A percentile compares a stretch with the other conserved stretches of the same genome.
phyloP scores from a whole-genome alignment of 2,329 filamentous ascomycete species.

The Claviceps cyperi region DNA sequence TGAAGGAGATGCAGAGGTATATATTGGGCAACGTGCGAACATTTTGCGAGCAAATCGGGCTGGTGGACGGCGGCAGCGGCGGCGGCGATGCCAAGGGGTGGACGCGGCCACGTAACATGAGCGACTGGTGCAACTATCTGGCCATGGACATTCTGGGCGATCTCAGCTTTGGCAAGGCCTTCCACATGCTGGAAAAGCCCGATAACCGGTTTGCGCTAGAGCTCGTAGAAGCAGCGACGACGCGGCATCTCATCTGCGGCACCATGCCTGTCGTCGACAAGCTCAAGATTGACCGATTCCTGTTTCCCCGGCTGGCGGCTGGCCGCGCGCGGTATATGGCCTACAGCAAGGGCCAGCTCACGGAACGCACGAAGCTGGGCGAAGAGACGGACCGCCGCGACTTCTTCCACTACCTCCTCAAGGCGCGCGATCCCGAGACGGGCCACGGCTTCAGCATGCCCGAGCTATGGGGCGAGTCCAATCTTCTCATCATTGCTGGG shows the following conservation, averaged over 20 bases:
- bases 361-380: constrained; percentile 50
- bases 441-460: constrained; percentile 49
- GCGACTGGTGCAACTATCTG: constrained; percentile 46
- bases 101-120: constrained; percentile 46
- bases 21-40: constrained; percentile 51
- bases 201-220: constrained; percentile 53
- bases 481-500: constrained; percentile 56
- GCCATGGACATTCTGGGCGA: constrained; percentile 50
- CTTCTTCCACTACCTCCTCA: constrained; percentile 63
- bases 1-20: constrained; percentile 54
- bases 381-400: constrained; percentile 54
- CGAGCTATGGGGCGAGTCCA: constrained; percentile 58
- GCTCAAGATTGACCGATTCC: constrained; percentile 50
- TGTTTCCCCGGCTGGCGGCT: constrained; percentile 52
- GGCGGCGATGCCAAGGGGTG: constrained; percentile 38
- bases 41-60: constrained; percentile 45
- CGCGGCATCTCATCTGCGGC: constrained; percentile 55
- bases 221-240: constrained; percentile 52
- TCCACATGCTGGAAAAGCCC: constrained; percentile 43
- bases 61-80: constrained; percentile 18
- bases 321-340: constrained; percentile 56
- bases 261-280: constrained; percentile 56
- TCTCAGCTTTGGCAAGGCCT: constrained; percentile 46
- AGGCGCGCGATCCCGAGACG: constrained; percentile 56
- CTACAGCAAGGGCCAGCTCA: constrained; percentile 53